phyloP scores from a whole-genome alignment of 805 yeast genomes.

The Zygosaccharomyces bisporus region DNA sequence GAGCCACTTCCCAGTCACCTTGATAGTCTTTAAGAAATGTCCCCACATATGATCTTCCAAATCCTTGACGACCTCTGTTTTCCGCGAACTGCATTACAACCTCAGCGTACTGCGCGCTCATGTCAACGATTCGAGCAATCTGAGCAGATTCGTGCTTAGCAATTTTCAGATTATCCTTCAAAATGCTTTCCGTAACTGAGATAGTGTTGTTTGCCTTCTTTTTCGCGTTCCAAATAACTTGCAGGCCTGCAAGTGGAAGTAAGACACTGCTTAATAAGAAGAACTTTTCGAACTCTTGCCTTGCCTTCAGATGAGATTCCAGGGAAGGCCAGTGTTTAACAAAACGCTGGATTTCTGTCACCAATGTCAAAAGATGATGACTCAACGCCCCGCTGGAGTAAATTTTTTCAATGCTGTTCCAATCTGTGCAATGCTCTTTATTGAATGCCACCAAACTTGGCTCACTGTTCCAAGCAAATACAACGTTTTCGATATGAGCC shows the following conservation, averaged over 20 bases:
- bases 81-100: constrained; percentile 30
- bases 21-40: constrained; percentile 51
- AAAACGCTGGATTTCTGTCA: constrained; percentile 9
- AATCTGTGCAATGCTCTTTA: constrained; percentile 19
- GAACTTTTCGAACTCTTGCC: constrained; percentile 19
- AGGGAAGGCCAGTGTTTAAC: constrained; percentile 8
- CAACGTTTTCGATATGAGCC: constrained; percentile 51
- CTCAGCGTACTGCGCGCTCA: constrained; percentile 26
- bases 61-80: constrained; percentile 8
- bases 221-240: constrained; percentile 27
- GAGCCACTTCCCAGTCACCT: constrained; percentile 47
- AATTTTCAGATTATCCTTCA: constrained; percentile 67
- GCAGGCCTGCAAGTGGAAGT: constrained; percentile 24
- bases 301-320: constrained; percentile 1
- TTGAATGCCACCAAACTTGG: constrained; percentile 24
- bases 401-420: constrained; percentile 19
- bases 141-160: constrained; percentile 54
- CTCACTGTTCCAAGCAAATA: constrained; percentile 47
- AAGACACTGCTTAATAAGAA: constrained; percentile 19
- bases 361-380: constrained; percentile 11
- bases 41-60: constrained; percentile 58
- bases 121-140: constrained; percentile 44
- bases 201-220: constrained; percentile 27
- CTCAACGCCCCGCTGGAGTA: constrained; percentile 17
- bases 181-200: constrained; percentile 42